Evolutionary conservation across 2,329 filamentous ascomycete species (phyloP).

Genomic region (Alternaria gansuensis): DNA sequence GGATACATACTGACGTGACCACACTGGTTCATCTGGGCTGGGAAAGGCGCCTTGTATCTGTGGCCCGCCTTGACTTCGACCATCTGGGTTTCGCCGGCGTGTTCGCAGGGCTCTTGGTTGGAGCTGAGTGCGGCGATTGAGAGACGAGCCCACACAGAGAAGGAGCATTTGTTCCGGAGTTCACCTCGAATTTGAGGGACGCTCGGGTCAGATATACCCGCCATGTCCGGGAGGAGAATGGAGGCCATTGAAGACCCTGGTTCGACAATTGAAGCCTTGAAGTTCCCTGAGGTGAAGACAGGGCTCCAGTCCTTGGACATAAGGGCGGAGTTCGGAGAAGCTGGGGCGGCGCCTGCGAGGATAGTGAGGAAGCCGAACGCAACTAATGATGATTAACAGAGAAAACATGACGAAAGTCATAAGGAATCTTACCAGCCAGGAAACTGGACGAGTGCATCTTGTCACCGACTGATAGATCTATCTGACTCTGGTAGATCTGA

Average conservation of each 20-base stretch:
- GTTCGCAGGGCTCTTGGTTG: background rate
- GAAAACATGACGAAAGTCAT: background rate
- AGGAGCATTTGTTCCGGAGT: conserved; percentile 3
- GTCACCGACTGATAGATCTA: background rate
- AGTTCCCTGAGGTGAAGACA: background rate
- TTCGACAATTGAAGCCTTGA: background rate
- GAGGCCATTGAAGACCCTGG: conserved; percentile 5
- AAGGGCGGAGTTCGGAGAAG: background rate
- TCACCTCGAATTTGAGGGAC: conserved; percentile 3
- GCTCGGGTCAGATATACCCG: background rate
- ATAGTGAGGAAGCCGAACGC: background rate
- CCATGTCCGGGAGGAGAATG: background rate
- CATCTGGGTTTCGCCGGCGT: conserved; percentile 5
- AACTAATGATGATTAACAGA: background rate
- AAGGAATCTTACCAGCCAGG: background rate
- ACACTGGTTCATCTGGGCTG: conserved; percentile 4
- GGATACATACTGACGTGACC: conserved; percentile 5
- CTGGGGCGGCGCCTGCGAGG: background rate
- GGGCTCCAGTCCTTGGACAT: conserved; percentile 12
- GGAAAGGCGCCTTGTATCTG: background rate
- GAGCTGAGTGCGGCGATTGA: background rate
- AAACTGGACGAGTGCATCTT: background rate
- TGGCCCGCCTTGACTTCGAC: background rate
- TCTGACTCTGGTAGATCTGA: background rate
- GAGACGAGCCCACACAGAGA: conserved; percentile 1